phyloP scores from a whole-genome alignment of 2,329 filamentous ascomycete species.

The Zalaria obscura region DNA sequence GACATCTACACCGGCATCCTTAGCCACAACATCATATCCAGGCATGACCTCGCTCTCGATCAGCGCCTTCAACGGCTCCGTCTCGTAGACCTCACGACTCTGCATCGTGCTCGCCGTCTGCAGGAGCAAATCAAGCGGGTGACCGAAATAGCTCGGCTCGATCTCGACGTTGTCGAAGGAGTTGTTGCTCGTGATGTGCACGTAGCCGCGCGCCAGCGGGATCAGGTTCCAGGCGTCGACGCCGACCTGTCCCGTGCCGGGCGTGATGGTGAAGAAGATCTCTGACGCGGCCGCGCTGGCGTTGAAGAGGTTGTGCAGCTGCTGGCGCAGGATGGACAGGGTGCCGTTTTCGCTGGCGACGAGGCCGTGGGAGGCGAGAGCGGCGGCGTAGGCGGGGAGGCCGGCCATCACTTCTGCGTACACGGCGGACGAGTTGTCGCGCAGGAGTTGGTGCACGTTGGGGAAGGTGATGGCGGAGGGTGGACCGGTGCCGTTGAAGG shows the following conservation, averaged over 20 bases:
- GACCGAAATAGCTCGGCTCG: conserved; percentile 27
- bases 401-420: conserved; percentile 13
- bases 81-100: conserved; percentile 15
- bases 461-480: conserved; percentile 22
- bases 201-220: conserved; percentile 12
- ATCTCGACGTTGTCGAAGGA: conserved; percentile 22
- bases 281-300: conserved; percentile 11
- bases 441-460: conserved; percentile 22
- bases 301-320: conserved; percentile 14
- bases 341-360: conserved; percentile 11
- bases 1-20: conserved; percentile 6
- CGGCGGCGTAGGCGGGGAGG: conserved; percentile 15
- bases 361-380: conserved; percentile 7
- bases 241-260: conserved; percentile 14
- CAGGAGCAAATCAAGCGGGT: conserved; percentile 22
- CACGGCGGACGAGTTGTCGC: conserved; percentile 12
- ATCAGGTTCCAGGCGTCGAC: conserved; percentile 24
- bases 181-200: conserved; percentile 9
- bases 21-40: conserved; percentile 5
- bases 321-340: conserved; percentile 8
- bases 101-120: conserved; percentile 20
- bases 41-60: conserved; percentile 14
- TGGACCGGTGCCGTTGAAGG: conserved; percentile 23
- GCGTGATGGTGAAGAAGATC: conserved; percentile 24
- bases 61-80: conserved; percentile 13